Evolutionary conservation across 2,329 filamentous ascomycete genomes (phyloP).

Genomic region (Cladosporium colombiae): DNA sequence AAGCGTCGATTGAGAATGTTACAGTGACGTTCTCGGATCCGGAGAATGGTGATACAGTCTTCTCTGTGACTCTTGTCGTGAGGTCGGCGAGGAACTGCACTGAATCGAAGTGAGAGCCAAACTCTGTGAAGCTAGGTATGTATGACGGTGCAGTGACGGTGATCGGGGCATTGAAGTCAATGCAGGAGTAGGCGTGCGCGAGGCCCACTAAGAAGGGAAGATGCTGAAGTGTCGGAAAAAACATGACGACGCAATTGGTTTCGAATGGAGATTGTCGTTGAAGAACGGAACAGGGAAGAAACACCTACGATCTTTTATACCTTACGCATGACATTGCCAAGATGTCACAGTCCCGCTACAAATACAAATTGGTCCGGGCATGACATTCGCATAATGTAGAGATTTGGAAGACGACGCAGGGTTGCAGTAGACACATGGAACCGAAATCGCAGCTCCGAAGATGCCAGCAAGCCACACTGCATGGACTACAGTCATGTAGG

Average conservation of each 20-base stretch:
- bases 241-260: not conserved
- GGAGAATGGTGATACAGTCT: slow-evolving; percentile 16
- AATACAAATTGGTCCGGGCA: not conserved
- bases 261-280: not conserved
- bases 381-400: not conserved
- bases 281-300: too few species aligned
- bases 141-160: slow-evolving; percentile 20
- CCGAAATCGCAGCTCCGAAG: not conserved
- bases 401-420: not conserved
- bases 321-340: not conserved
- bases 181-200: slow-evolving; percentile 18
- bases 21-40: slow-evolving; percentile 19
- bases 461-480: not conserved
- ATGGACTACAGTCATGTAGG: not conserved
- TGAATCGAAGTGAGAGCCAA: slow-evolving; percentile 24
- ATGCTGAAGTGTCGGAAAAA: not conserved
- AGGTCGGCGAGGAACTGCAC: slow-evolving; percentile 21
- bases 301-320: not conserved
- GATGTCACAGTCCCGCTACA: not conserved
- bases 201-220: not conserved
- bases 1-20: slow-evolving; percentile 24
- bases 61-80: slow-evolving; percentile 17
- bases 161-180: slow-evolving; percentile 20
- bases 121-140: slow-evolving; percentile 22
- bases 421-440: not conserved